Evolutionary conservation across 805 yeast species (phyloP), one percentile per base, ranked within the genome.

Genomic region (Ogataea paraovalis): DNA sequence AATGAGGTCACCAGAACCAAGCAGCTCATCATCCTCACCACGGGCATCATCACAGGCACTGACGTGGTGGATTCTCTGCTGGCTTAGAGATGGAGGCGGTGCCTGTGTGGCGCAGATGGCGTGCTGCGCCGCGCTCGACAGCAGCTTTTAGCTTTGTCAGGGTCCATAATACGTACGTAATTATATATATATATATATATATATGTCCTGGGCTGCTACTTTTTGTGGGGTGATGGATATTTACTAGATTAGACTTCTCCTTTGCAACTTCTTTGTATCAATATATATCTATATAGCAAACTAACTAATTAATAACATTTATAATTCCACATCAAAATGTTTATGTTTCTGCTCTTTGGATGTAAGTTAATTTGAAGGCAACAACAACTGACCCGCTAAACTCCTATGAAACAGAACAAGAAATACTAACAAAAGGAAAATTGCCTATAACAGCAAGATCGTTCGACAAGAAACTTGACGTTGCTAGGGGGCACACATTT

Each of bases 11-110:
- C 60, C 5, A 47, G 60, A 57, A 34, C 57, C 25, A 72, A 72
- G 54, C 67, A 68, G 53, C 48, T 78, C 27, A 44, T 74, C 13
- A 65, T 79, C 3, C 53, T 78, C 32, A 71, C 76, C 14, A 71
- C 74, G 19, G 78, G 77, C 3, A 59, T 76, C 10, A 67, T 74
- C 39, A 72, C 67, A 42, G 64, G 69, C 40, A 49, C 49, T 12
- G 70, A 69, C 46, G 48, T 74, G 25, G 41, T 72, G 2, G 55
- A 60, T n/a, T 47, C 49, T 54, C 27, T 54, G 54, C 36, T 45
- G 10, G 13, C 20, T 37, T 4, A 25, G 28, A 25, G 28, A 25
- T 10, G 28, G 18, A 12, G 7, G 36, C 36, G 36, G 7, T 32
- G 36, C 18, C 36, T 32, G 10, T 32, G 18, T 13, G 18, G 18